Evolutionary conservation across 129 eudicot species (phyloP).

Genomic region (Flaveria bidentis): DNA sequence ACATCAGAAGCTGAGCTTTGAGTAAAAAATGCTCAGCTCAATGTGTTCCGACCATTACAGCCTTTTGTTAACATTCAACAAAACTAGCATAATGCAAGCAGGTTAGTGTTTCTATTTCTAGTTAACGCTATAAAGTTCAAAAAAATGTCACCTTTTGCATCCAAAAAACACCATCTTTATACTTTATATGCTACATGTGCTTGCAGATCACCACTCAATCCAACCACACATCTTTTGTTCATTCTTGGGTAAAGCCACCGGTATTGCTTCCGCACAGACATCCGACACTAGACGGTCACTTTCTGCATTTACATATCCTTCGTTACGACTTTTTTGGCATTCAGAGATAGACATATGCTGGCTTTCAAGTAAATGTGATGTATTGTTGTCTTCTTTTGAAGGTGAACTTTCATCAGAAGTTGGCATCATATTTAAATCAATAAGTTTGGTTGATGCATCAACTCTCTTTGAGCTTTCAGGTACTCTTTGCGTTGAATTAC

Average conservation of each 20-base stretch:
- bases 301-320: constrained; percentile 15
- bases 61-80: not conserved
- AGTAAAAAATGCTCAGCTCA: constrained; percentile 10
- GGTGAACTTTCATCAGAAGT: constrained; percentile 1
- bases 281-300: not conserved
- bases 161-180: not conserved
- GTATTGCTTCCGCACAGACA: not conserved
- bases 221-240: constrained; percentile 36
- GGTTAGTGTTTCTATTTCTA: not conserved
- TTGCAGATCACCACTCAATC: constrained; percentile 36
- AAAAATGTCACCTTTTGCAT: not conserved
- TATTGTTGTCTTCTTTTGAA: constrained; percentile 7
- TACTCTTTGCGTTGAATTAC: not conserved
- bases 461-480: not conserved
- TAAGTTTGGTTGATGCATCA: not conserved
- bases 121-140: not conserved
- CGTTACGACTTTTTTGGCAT: constrained; percentile 10
- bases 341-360: constrained; percentile 4
- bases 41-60: not conserved
- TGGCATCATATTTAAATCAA: constrained; percentile 13
- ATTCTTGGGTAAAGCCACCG: not conserved
- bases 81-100: not conserved
- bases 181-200: not conserved
- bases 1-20: not conserved
- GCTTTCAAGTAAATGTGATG: constrained; percentile 8